Base-by-base conservation (phyloP, 2,329 filamentous ascomycete species). In the Penicillium vulpinum region DNA sequence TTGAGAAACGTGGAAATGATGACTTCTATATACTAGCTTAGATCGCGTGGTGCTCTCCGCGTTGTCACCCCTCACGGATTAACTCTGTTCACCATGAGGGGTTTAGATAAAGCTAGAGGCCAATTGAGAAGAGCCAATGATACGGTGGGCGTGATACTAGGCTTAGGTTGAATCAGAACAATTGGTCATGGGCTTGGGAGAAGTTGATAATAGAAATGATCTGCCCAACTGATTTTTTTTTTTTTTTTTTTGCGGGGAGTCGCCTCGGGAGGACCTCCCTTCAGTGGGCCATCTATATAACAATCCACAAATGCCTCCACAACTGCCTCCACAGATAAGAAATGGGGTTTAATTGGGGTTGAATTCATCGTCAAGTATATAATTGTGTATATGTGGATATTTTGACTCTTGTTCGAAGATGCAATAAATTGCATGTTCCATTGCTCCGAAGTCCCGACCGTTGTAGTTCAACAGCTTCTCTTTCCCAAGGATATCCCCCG, bases 231-330 rank as follows among this genome's bases (percentile, higher is more conserved):
- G 59, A 57, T 50, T 56, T 53, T 56, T 51, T 51, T 33, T 41
- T 51, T 33, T 41, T 46, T 54, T 47, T 62, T 64, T 67, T 59
- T 57, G 55, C 56, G 63, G 62, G 62, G 59, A 49, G 46, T 54
- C 60, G 31, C 5, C 28, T 71, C 68, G 68, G 67, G 51, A 66
- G 68, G 68, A 71, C 68, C 61, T 71, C 46, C 46, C 68, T 69
- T 18, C 16, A 64, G 61, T 66, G 64, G 62, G 67, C 50, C 54
- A 35, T 21, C 13, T 35, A n/a, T n/a, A n/a, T n/a, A n/a, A n/a
- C n/a, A n/a, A 36, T 40, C 15, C 11, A 43, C 31, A 16, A 13
- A 28, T 28, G 6, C 26, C 26, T 28, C 41, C 26, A 45, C 41
- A 18, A 39, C n/a, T 43, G 15, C 21, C 51, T 56, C 47, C 41